A percentile compares a stretch with the other conserved stretches of the same genome.
Conservation (phyloP, 805 yeast species). For the Saccharomyces mikatae region DNA sequence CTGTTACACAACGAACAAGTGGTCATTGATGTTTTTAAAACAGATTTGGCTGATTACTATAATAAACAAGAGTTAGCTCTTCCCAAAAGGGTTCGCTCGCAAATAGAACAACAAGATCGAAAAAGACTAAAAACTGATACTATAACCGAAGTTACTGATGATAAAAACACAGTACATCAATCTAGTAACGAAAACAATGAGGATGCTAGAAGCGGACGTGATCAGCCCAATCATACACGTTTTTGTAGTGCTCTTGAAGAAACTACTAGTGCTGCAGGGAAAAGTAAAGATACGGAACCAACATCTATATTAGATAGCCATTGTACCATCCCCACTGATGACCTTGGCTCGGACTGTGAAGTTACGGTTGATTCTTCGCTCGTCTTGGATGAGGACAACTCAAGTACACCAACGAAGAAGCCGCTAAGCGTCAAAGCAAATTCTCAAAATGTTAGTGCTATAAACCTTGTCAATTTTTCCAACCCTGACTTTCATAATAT, state of each 20-base stretch:
- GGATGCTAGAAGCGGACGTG: neutral
- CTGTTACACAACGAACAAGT: constrained; percentile 57
- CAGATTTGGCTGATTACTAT: constrained; percentile 42
- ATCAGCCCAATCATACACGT: neutral
- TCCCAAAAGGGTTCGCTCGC: constrained; percentile 19
- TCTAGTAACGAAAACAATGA: neutral
- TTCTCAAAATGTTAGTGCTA: neutral
- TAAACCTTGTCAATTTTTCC: neutral
- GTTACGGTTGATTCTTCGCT: neutral
- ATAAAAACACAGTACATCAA: neutral
- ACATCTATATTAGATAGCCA: neutral
- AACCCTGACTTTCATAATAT: neutral
- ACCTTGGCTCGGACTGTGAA: neutral
- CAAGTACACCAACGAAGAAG: neutral
- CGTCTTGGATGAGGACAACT: neutral
- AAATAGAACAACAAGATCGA: constrained; percentile 1
- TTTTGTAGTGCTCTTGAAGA: neutral
- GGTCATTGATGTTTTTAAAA: constrained; percentile 49
- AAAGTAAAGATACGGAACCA: neutral
- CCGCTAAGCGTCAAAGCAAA: neutral
- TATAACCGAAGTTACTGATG: neutral
- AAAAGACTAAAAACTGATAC: neutral
- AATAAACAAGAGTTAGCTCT: constrained; percentile 31
- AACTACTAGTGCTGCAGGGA: neutral
- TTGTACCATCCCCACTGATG: neutral